Evolutionary conservation across 345 rosid species (phyloP).

Genomic region (Hirschfeldia incana): DNA sequence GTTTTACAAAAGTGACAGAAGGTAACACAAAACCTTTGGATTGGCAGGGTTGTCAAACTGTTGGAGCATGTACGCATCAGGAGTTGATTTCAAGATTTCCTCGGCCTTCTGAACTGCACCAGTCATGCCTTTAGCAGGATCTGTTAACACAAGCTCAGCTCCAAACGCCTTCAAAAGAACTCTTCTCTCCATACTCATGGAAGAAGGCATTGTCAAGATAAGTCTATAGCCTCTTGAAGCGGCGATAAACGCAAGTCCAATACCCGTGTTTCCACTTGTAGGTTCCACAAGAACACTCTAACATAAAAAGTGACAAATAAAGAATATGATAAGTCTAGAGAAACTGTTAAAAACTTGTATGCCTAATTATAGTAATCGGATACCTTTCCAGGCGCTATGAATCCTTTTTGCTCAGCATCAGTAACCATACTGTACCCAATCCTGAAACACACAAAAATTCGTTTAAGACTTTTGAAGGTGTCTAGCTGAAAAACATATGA

Average conservation of each 20-base stretch:
- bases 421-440: slow-evolving; percentile 85
- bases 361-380: neutral
- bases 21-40: slow-evolving; percentile 56
- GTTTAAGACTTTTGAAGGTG: neutral
- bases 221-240: slow-evolving; percentile 78
- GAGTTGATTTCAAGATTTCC: slow-evolving; percentile 61
- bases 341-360: neutral
- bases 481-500: slow-evolving; percentile 1
- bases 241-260: slow-evolving; percentile 83
- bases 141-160: slow-evolving; percentile 81
- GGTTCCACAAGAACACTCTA: slow-evolving; percentile 85
- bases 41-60: slow-evolving; percentile 94
- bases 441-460: slow-evolving; percentile 43
- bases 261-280: slow-evolving; percentile 95
- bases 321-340: slow-evolving; percentile 11
- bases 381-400: slow-evolving; percentile 82
- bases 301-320: slow-evolving; percentile 7
- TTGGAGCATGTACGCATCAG: slow-evolving; percentile 71
- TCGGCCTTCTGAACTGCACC: slow-evolving; percentile 80
- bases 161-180: slow-evolving; percentile 85
- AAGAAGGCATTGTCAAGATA: slow-evolving; percentile 78
- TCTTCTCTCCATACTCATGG: slow-evolving; percentile 86
- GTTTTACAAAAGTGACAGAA: neutral
- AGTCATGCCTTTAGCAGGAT: slow-evolving; percentile 78
- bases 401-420: slow-evolving; percentile 85